Percentiles rank a stretch among this genome's conserved stretches.
These are phyloP conservation scores for Solanum pinnatisectum DNA, from an alignment of 257 asterid genomes.

Conservation along the genomic window DNA sequence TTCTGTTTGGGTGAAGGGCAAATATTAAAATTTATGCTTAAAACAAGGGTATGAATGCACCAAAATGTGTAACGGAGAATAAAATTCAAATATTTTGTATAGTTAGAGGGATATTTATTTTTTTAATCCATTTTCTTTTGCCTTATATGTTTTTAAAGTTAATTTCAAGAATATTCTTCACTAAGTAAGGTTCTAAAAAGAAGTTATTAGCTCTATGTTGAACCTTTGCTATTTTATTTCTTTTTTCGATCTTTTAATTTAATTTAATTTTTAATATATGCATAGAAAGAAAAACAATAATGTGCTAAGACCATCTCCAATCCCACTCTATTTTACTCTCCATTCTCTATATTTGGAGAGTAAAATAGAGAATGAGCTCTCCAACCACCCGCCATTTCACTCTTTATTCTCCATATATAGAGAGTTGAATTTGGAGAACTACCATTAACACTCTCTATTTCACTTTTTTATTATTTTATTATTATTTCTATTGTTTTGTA, in stretches of 20 bases:
- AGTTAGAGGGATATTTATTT: background rate
- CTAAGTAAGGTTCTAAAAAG: slow-evolving; percentile 26
- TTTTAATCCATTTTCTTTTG: background rate
- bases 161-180: slow-evolving; percentile 1
- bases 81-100: background rate
- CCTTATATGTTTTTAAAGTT: background rate
- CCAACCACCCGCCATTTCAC: no score
- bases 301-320: no score
- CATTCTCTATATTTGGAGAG: no score
- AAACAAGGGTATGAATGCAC: background rate
- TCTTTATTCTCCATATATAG: no score
- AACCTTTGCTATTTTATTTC: background rate
- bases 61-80: background rate
- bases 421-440: no score
- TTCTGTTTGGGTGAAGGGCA: background rate
- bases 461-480: no score
- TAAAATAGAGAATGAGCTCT: no score
- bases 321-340: no score
- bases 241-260: background rate
- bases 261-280: slow-evolving; percentile 19
- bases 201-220: slow-evolving; percentile 2
- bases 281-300: slow-evolving; percentile 4
- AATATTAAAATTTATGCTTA: background rate
- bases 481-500: no score
- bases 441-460: no score